phyloP scores from a whole-genome alignment of 768 basidiomycete species.

The Leccinum disarticulatum region DNA sequence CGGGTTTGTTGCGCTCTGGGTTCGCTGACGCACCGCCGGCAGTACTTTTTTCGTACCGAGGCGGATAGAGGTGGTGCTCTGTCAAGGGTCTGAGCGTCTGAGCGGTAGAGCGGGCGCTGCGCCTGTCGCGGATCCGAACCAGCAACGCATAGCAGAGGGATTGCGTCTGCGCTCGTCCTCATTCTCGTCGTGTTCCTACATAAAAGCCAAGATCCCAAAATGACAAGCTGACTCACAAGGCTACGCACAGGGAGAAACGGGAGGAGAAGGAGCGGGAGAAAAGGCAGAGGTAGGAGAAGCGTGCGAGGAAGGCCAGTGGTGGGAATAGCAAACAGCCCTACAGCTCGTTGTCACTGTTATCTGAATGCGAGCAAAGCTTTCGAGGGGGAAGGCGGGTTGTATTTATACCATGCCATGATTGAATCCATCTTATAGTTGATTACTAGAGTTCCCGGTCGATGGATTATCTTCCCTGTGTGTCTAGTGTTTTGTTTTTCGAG shows the following conservation, averaged over 20 bases:
- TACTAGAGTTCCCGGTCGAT: too few relatives aligned
- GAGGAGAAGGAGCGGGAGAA: neutral
- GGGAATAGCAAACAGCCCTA: slow-evolving; percentile 18
- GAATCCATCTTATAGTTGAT: too few relatives aligned
- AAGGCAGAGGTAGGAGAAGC: slow-evolving; percentile 7
- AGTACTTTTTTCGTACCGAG: slow-evolving; percentile 50
- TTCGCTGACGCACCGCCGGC: neutral
- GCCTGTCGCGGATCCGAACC: slow-evolving; percentile 19
- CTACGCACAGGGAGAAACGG: neutral
- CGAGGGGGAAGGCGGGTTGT: neutral
- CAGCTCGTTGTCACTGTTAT: slow-evolving; percentile 19
- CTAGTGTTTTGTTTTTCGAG: too few relatives aligned
- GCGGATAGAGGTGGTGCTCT: slow-evolving; percentile 41
- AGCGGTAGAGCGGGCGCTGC: slow-evolving; percentile 26
- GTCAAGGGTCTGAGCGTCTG: slow-evolving; percentile 30
- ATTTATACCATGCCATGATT: too few relatives aligned
- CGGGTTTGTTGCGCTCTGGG: neutral
- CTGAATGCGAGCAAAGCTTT: neutral
- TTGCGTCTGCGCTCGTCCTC: slow-evolving; percentile 12
- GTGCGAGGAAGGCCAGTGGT: slow-evolving; percentile 17
- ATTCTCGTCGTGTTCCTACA: neutral
- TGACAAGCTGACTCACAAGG: neutral
- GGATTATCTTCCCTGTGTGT: too few relatives aligned
- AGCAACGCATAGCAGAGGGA: slow-evolving; percentile 17
- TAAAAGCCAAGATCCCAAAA: neutral